phyloP scores from a whole-genome alignment of 352 stramenopile genomes.

The Pythium coloratum region DNA sequence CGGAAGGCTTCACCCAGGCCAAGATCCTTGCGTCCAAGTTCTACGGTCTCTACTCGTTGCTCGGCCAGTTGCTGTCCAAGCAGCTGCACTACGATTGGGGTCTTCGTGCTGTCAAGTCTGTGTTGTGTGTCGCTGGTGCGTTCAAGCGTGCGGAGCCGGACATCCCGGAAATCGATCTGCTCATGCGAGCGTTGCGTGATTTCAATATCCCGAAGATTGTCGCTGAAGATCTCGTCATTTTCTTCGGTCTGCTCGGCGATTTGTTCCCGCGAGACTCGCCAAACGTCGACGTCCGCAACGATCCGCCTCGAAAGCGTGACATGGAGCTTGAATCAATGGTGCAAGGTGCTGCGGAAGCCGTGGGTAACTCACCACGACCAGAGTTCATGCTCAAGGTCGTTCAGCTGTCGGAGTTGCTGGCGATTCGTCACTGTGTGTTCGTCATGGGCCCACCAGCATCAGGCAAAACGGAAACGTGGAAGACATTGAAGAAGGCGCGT shows the following conservation, averaged over 20 bases:
- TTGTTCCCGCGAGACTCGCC: conserved; percentile 90
- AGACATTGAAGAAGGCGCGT: conserved; percentile 89
- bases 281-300: conserved; percentile 87
- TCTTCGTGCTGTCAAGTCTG: conserved; percentile 94
- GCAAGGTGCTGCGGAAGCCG: conserved; percentile 74
- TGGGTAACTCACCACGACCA: conserved; percentile 76
- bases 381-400: conserved; percentile 95
- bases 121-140: conserved; percentile 92
- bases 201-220: conserved; percentile 98
- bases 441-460: conserved; percentile 93
- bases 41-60: conserved; percentile 93
- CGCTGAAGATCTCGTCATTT: conserved; percentile 93
- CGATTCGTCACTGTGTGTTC: conserved; percentile 96
- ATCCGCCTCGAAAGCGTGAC: conserved; percentile 92
- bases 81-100: conserved; percentile 96
- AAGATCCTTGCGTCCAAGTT: conserved; percentile 96
- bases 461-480: conserved; percentile 96
- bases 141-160: conserved; percentile 95
- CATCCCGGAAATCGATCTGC: conserved; percentile 90
- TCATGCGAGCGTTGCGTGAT: conserved; percentile 95
- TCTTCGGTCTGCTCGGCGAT: conserved; percentile 94
- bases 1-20: conserved; percentile 93
- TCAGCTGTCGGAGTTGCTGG: conserved; percentile 93
- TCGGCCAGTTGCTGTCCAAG: conserved; percentile 93
- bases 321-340: conserved; percentile 92